Base-by-base conservation (phyloP, 1,284 basidiomycete genomes). In the Porogramme epimiltina region DNA sequence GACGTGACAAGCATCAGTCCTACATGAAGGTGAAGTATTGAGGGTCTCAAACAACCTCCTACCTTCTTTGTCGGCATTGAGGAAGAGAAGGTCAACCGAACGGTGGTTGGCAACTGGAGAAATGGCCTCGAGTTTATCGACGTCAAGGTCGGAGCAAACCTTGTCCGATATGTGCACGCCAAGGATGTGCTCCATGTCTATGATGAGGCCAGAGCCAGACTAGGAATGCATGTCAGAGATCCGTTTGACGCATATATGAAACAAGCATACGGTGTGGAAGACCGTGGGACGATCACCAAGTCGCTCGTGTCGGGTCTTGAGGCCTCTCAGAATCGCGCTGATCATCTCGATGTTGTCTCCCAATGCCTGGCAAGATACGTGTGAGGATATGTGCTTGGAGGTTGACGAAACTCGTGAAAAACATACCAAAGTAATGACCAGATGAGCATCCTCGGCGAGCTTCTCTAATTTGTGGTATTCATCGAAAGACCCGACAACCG, bases 211-310 rank as follows among this genome's bases (percentile, higher is more conserved):
- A 68, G 75, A 75, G 18, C 77, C 77, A 28, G 76, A 79, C 76
- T 79, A 19, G 18, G 3, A 18, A 38, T n/a, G 24, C 6, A 13
- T 2, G 25, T 16, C 13, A 11, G 18, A 23, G 20, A 33, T 13
- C 6, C 8, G 8, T 31, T 6, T 8, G 13, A 6, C 28, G 6
- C 28, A 31, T 13, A 19, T n/a, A 34, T 22, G 19, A 5, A 20
- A 13, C 65, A 61, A 82, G 20, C 75, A 42, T 55, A 81, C 80
- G 2, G 78, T 80, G 60, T 82, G 77, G 42, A 82, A 80, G 25
- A 79, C 68, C 31, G 74, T 71, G 1, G 77, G 71, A 3, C 63
- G 52, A 9, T 65, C 70, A 3, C 76, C 75, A 10, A 70, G 72
- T 22, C 59, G 64, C 22, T 74, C 68, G 49, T 73, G 70, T 18